These are phyloP conservation scores for Lizonia empirigonia DNA, from an alignment of 2,329 filamentous ascomycete species.

Conservation along the genomic window DNA sequence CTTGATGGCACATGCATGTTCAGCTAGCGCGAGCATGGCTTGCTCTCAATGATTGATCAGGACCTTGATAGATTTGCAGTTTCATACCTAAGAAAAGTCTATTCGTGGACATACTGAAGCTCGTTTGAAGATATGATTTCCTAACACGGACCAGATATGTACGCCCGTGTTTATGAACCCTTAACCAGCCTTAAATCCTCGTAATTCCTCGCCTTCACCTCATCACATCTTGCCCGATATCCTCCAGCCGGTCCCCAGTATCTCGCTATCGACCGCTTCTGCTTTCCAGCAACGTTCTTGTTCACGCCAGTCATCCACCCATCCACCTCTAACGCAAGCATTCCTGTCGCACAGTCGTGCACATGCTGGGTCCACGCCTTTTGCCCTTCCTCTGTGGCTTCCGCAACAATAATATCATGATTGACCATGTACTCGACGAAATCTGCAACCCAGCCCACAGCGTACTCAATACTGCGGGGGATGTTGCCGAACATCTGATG, in stretches of 20 bases:
- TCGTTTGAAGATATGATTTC: neutral
- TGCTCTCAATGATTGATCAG: neutral
- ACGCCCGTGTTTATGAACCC: neutral
- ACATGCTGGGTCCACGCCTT: constrained; percentile 58
- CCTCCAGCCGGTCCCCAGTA: constrained; percentile 55
- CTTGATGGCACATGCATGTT: constrained; percentile 5
- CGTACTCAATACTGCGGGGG: constrained; percentile 52
- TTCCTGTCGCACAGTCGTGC: constrained; percentile 52
- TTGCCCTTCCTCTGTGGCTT: constrained; percentile 51
- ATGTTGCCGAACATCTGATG: constrained; percentile 55
- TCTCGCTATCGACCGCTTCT: constrained; percentile 53
- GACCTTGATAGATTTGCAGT: neutral
- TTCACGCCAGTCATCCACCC: constrained; percentile 64
- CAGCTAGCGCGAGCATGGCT: neutral
- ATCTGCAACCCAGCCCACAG: constrained; percentile 49
- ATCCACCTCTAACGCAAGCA: constrained; percentile 57
- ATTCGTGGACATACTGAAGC: too few relatives aligned
- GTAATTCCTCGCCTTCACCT: constrained; percentile 30
- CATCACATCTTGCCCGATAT: constrained; percentile 47
- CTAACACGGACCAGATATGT: neutral
- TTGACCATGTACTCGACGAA: constrained; percentile 45
- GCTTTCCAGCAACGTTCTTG: constrained; percentile 52
- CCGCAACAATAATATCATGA: constrained; percentile 44
- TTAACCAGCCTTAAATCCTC: constrained; percentile 27
- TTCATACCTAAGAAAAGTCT: constrained; percentile 1